Evolutionary conservation across 1,284 basidiomycete genomes (phyloP).

Genomic region (Leucoagaricus sp.): DNA sequence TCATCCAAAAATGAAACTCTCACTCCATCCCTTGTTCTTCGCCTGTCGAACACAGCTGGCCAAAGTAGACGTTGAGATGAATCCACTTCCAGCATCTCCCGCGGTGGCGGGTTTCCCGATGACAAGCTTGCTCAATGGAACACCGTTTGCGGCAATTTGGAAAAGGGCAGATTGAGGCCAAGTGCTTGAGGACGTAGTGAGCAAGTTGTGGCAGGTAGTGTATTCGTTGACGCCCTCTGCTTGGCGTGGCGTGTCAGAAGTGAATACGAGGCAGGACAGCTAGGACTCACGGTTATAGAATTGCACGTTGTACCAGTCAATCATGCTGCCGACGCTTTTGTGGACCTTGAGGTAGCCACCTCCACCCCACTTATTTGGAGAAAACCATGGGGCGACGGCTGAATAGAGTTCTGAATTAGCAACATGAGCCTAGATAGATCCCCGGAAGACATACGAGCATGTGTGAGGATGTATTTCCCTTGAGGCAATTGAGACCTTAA

Average conservation of each 20-base stretch:
- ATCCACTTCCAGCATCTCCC: constrained; percentile 59
- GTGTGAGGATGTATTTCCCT: constrained; percentile 43
- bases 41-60: constrained; percentile 57
- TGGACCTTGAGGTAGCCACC: constrained; percentile 65
- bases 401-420: too few relatives aligned
- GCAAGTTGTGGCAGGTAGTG: constrained; percentile 55
- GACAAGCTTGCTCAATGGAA: constrained; percentile 44
- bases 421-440: too few relatives aligned
- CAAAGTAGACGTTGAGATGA: constrained; percentile 51
- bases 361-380: constrained; percentile 47
- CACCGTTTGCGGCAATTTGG: constrained; percentile 59
- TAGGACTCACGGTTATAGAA: constrained; percentile 61
- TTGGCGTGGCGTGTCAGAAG: constrained; percentile 34
- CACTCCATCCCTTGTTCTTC: constrained; percentile 57
- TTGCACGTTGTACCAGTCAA: constrained; percentile 58
- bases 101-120: constrained; percentile 64
- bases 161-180: constrained; percentile 58
- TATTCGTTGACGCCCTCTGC: constrained; percentile 59
- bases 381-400: constrained; percentile 61
- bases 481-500: constrained; percentile 40
- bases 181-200: constrained; percentile 49
- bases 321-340: constrained; percentile 52
- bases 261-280: constrained; percentile 8
- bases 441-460: constrained; percentile 38
- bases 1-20: constrained; percentile 22